These are phyloP conservation scores for Cyclospora cayetanensis DNA, from an alignment of 169 alveolate genomes.

Conservation along the genomic window DNA sequence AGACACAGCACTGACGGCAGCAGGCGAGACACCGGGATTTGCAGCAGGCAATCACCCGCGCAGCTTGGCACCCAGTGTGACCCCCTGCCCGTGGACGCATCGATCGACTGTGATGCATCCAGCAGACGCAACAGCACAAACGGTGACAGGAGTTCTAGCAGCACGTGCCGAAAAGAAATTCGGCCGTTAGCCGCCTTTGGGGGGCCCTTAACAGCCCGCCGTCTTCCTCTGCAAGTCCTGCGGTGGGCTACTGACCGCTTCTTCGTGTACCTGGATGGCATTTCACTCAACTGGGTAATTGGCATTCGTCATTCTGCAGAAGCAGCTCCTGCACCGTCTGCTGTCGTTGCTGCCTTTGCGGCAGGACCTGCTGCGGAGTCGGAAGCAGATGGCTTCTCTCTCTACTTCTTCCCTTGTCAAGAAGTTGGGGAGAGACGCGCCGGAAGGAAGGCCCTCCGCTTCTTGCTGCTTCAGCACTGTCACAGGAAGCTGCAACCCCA, in stretches of 20 bases:
- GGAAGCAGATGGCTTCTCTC: slow-evolving; percentile 26
- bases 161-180: not conserved
- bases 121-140: not conserved
- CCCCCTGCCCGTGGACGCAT: not conserved
- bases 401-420: slow-evolving; percentile 8
- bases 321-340: not conserved
- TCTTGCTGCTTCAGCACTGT: slow-evolving; percentile 23
- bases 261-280: slow-evolving; percentile 33
- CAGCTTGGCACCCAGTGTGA: not conserved
- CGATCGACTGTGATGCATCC: not conserved
- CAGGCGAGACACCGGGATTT: not conserved
- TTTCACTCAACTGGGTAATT: not conserved
- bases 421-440: slow-evolving; percentile 46
- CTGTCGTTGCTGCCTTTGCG: slow-evolving; percentile 30
- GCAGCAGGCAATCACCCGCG: slow-evolving; percentile 16
- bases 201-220: slow-evolving; percentile 23
- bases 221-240: slow-evolving; percentile 28
- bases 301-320: slow-evolving; percentile 14
- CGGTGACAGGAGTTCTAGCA: slow-evolving; percentile 24
- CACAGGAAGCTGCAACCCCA: slow-evolving; percentile 11
- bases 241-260: slow-evolving; percentile 16
- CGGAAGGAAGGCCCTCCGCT: slow-evolving; percentile 32
- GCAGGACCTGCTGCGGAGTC: not conserved
- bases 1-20: not conserved
- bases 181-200: slow-evolving; percentile 43